These are phyloP conservation scores for Pseudognaphalium luteoalbum DNA, from an alignment of 129 eudicot genomes.

Conservation along the genomic window DNA sequence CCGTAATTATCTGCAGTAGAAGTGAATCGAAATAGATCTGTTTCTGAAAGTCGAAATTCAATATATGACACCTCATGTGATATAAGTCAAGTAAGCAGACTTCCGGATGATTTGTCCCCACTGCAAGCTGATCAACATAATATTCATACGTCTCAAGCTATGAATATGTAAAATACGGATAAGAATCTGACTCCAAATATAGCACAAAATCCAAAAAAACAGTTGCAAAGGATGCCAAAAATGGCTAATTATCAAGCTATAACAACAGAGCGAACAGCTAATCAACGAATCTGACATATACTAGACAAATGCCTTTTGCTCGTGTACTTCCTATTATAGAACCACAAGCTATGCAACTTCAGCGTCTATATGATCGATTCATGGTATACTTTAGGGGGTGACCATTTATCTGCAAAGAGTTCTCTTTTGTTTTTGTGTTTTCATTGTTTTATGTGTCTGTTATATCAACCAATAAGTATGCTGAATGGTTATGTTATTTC, in stretches of 20 bases:
- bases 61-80: conserved; percentile 43
- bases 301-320: conserved; percentile 68
- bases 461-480: background rate
- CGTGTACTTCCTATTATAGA: conserved; percentile 63
- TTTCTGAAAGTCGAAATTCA: conserved; percentile 48
- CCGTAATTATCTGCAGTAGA: conserved; percentile 41
- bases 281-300: conserved; percentile 36
- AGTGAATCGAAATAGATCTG: conserved; percentile 43
- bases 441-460: background rate
- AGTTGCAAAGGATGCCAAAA: conserved; percentile 42
- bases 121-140: conserved; percentile 42
- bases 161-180: conserved; percentile 41
- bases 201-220: conserved; percentile 33
- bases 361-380: conserved; percentile 52
- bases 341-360: conserved; percentile 77
- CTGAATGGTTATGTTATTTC: conserved; percentile 18
- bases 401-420: background rate
- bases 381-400: conserved; percentile 38
- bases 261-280: conserved; percentile 43
- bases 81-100: conserved; percentile 29
- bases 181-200: conserved; percentile 34
- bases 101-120: background rate
- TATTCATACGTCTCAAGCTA: conserved; percentile 41
- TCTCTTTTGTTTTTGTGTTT: background rate
- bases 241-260: conserved; percentile 46